Base-by-base conservation (phyloP, 371 early-diverging fungal genomes). In the Rhizopus stolonifer region DNA sequence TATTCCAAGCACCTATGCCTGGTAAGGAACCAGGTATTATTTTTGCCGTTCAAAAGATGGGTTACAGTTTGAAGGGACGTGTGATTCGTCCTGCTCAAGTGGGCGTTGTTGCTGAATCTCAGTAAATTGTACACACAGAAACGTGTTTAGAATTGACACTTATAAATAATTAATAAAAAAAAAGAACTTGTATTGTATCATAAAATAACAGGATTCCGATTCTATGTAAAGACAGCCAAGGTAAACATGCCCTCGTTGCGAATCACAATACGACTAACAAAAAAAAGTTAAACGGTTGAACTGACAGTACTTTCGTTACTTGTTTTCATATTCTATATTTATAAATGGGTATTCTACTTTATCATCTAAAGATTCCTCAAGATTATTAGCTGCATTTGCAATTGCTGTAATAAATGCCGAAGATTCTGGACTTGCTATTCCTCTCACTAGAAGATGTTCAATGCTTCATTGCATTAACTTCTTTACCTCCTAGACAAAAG, bases 11-110 rank as follows among this genome's bases (percentile, higher is more conserved):
- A 1, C 90, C 95, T 11, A 79, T 91, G 36, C 87, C 91, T 14
- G 93, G 77, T 50, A 94, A 93, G 73, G 91, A 91, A 52, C 84
- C 92, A 7, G 96, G 95, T 24, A 86, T 88, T 8, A 80, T 99
- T 40, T 84, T 93, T 58, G 77, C 84, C 40, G 94, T 95, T 10
- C 85, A 88, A 64, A 99, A 97, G 84, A 69, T 80, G 50, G 99
- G 99, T 22, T 99, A 88, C 73, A 88, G 74, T 60, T 63, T 99
- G 49, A 88, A 94, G 64, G 95, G 90, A 48, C 88, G 95, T 56
- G 91, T 98, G 3, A 61, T 99, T 58, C 80, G 99, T 62, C 93
- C 96, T 44, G 95, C 98, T 45, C 93, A 98, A 71, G 99, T 99
- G 34, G 98, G 98, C 56, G 98, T 99, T 32, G 94, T 94, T 40